A percentile compares a stretch with the other conserved stretches of the same genome.
phyloP scores from a whole-genome alignment of 768 basidiomycete genomes.

The Mycena capillaripes region DNA sequence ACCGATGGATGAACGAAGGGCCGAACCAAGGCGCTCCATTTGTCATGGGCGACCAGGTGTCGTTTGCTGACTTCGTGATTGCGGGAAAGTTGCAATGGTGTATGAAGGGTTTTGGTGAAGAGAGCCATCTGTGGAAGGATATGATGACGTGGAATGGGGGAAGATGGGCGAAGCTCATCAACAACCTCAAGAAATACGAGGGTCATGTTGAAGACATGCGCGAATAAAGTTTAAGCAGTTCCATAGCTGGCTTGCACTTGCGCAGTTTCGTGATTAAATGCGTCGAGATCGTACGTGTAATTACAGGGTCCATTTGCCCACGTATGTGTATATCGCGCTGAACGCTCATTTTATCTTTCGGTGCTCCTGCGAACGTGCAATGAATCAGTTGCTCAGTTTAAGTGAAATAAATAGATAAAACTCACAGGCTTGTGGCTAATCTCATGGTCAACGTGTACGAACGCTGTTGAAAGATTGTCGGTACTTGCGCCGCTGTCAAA shows the following conservation, averaged over 20 bases:
- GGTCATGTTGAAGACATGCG: constrained; percentile 19
- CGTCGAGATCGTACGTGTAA: not conserved
- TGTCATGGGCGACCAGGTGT: constrained; percentile 49
- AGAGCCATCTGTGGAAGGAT: constrained; percentile 49
- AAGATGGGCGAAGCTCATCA: constrained; percentile 52
- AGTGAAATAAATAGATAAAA: not conserved
- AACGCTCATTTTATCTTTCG: constrained; percentile 20
- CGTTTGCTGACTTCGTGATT: constrained; percentile 52
- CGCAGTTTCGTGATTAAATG: not conserved
- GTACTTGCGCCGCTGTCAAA: not conserved
- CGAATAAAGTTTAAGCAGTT: too few species aligned
- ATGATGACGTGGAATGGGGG: constrained; percentile 54
- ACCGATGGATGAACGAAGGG: constrained; percentile 49
- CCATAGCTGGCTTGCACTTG: too few species aligned
- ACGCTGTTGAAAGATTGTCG: constrained; percentile 47
- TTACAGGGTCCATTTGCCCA: not conserved
- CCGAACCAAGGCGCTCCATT: constrained; percentile 47
- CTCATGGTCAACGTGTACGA: constrained; percentile 75
- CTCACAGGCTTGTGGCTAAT: constrained; percentile 57
- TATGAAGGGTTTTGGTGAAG: constrained; percentile 42
- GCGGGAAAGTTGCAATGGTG: constrained; percentile 53
- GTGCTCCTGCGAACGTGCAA: constrained; percentile 28
- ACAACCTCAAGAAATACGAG: constrained; percentile 49
- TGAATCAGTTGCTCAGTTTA: not conserved
- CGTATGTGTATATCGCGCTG: too few species aligned